Conservation (phyloP, 371 early-diverging fungal genomes). For the Umbelopsis sp. region DNA sequence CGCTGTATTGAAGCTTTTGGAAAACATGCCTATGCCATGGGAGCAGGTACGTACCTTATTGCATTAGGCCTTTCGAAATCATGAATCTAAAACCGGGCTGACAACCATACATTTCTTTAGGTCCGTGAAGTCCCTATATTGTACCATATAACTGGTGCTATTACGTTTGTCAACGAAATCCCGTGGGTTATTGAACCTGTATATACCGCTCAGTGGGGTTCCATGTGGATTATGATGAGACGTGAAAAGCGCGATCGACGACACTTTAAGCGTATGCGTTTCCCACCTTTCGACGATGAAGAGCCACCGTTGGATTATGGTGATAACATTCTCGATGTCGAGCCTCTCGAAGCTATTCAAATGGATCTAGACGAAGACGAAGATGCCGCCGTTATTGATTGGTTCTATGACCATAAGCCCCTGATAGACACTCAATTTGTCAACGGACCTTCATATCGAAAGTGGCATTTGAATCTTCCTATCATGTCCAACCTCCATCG, state of each 20-base stretch:
- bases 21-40: conserved; percentile 99
- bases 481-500: conserved; percentile 95
- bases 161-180: conserved; percentile 97
- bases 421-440: conserved; percentile 84
- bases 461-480: conserved; percentile 91
- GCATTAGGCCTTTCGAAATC: conserved; percentile 93
- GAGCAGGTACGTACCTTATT: conserved; percentile 93
- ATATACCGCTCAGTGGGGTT: conserved; percentile 98
- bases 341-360: conserved; percentile 97
- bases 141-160: conserved; percentile 98
- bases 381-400: conserved; percentile 90
- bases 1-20: conserved; percentile 95
- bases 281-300: conserved; percentile 98
- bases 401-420: conserved; percentile 98
- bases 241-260: conserved; percentile 97
- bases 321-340: conserved; percentile 97
- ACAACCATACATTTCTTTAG: conserved; percentile 84
- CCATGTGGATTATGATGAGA: conserved; percentile 99
- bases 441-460: conserved; percentile 89
- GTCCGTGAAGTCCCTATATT: conserved; percentile 96
- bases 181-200: conserved; percentile 96
- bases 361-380: conserved; percentile 98
- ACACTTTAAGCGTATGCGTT: conserved; percentile 98
- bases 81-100: conserved; percentile 95
- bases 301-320: conserved; percentile 98